Conservation (phyloP, 2,329 filamentous ascomycete genomes). For the Penicillium sp. region DNA sequence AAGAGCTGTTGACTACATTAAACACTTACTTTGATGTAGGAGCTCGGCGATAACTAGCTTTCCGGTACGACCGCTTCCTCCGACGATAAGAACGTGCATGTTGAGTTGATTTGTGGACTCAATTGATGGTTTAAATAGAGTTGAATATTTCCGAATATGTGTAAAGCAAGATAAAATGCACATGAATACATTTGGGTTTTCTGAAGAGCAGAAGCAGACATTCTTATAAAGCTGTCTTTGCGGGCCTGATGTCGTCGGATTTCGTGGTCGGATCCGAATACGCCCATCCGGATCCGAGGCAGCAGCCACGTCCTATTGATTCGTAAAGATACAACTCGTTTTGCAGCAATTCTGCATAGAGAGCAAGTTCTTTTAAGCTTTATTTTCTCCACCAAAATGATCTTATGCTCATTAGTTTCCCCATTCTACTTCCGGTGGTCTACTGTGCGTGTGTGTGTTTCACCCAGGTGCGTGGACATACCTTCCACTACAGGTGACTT, state of each 20-base stretch:
- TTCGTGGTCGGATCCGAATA: not conserved
- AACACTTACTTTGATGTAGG: constrained; percentile 34
- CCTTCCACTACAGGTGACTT: too few relatives aligned
- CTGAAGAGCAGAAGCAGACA: not conserved
- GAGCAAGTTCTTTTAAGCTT: too few relatives aligned
- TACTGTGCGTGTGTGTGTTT: too few relatives aligned
- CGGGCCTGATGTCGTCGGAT: too few relatives aligned
- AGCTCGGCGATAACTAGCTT: constrained; percentile 47
- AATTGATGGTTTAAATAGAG: not conserved
- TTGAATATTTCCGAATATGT: not conserved
- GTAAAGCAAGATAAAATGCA: too few relatives aligned
- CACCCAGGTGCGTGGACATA: too few relatives aligned
- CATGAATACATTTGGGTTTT: not conserved
- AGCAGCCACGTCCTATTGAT: not conserved
- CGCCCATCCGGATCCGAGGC: not conserved
- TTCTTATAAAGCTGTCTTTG: too few relatives aligned
- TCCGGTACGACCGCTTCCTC: constrained; percentile 51
- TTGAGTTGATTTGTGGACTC: not conserved
- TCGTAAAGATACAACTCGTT: not conserved
- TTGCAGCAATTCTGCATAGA: too few relatives aligned
- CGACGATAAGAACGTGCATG: constrained; percentile 47
- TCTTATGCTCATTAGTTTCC: too few relatives aligned
- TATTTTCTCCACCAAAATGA: too few relatives aligned
- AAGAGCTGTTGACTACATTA: not conserved
- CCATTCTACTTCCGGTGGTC: too few relatives aligned